Base-by-base conservation (phyloP, 1,284 basidiomycete species). In the Malassezia obtusa region DNA sequence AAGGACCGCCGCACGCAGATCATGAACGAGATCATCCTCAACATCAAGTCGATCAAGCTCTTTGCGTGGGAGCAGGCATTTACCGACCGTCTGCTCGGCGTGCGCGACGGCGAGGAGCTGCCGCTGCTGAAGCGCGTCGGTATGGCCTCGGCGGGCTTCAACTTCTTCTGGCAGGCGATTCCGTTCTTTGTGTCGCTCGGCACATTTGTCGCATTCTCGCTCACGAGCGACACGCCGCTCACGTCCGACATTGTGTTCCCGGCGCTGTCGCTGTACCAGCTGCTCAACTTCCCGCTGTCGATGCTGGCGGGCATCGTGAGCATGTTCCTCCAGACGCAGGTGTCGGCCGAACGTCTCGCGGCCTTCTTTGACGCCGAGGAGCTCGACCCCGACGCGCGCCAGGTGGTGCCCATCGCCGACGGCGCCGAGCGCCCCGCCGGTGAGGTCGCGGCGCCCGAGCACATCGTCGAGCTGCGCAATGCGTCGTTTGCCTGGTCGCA, bases 231-330 rank as follows among this genome's bases (percentile, higher is more conserved):
- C 2, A 79, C 73, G 40, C 87, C 89, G 1, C 76, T 96, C 4
- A 95, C 91, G 0, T 82, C 86, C 1, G 89, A 94, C 65, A 78
- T 90, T 58, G 89, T 95, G 64, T 96, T 96, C 80, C 91, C 91
- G 3, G 84, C 89, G 0, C 89, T 96, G 49, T 86, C 88, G 0
- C 78, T 96, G 35, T 96, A 95, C 78, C 85, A 88, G 80, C 79
- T 96, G 0, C 78, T 95, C 30, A 81, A 84, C 62, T 86, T 94
- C 78, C 89, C 91, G 21, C 78, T 95, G 31, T 85, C 83, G 1
- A 89, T 92, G 44, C 75, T 78, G 52, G 63, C 61, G 3, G 57
- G 85, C 83, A 79, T 87, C 59, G 83, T 91, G 45, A 53, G 59
- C 25, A 57, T 63, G 45, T 51, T 57, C 31, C 52, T 67, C 19